Percentiles rank a stretch among this genome's conserved stretches.
phyloP scores from a whole-genome alignment of 768 basidiomycete genomes.

The Russula ochroleuca region DNA sequence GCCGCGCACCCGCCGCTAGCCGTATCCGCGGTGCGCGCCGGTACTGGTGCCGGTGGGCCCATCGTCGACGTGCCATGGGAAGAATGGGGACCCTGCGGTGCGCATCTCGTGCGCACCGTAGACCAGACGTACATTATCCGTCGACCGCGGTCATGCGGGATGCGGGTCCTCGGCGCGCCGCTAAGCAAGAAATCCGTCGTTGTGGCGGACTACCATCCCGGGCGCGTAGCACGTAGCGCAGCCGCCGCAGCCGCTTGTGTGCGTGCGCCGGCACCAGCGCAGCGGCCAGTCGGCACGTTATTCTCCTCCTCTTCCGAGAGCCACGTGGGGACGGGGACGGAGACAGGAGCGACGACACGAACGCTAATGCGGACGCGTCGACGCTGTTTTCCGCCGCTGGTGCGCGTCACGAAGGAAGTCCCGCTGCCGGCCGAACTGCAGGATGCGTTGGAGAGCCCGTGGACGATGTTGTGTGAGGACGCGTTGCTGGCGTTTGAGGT shows the following conservation, averaged over 20 bases:
- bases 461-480: constrained; percentile 22
- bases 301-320: not conserved
- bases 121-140: constrained; percentile 14
- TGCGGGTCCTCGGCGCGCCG: constrained; percentile 17
- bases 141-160: constrained; percentile 11
- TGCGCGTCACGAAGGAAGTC: constrained; percentile 13
- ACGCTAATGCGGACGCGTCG: no score
- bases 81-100: constrained; percentile 15
- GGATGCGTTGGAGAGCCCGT: constrained; percentile 10
- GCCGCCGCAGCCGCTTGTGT: not conserved
- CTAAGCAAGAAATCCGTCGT: not conserved
- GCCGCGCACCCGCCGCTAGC: not conserved
- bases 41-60: not conserved
- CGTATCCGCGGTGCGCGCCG: not conserved
- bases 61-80: constrained; percentile 14
- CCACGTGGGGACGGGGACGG: no score
- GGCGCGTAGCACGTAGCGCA: constrained; percentile 8
- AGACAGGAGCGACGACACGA: no score
- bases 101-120: constrained; percentile 9
- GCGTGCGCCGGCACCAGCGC: not conserved
- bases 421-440: constrained; percentile 12
- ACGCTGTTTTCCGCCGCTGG: not conserved
- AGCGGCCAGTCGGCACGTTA: not conserved
- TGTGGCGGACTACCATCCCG: constrained; percentile 16
- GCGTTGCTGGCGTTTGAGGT: constrained; percentile 24